phyloP scores from a whole-genome alignment of 2,329 filamentous ascomycete genomes.

The Cordyceps cicadae region DNA sequence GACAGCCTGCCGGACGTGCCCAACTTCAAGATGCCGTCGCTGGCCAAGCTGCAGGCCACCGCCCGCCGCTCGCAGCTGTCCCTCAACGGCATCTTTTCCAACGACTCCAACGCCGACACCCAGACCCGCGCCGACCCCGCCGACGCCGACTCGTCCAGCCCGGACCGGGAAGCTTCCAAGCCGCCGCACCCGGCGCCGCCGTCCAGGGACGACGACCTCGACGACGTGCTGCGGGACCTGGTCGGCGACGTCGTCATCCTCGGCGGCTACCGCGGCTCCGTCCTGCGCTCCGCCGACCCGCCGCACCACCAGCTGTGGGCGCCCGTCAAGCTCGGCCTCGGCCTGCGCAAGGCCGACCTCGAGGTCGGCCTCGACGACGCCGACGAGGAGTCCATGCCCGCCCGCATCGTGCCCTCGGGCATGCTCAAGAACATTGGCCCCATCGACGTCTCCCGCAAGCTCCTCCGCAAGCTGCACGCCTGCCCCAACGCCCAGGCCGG shows the following conservation, averaged over 20 bases:
- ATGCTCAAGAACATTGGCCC: slow-evolving; percentile 90
- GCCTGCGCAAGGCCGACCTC: slow-evolving; percentile 83
- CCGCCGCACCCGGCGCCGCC: neutral
- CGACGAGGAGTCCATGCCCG: slow-evolving; percentile 75
- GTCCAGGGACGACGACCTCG: slow-evolving; percentile 29
- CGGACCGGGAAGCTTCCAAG: neutral
- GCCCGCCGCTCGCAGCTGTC: slow-evolving; percentile 25
- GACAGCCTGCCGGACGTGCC: slow-evolving; percentile 77
- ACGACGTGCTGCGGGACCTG: slow-evolving; percentile 55
- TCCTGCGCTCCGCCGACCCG: slow-evolving; percentile 75
- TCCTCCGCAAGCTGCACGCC: slow-evolving; percentile 69
- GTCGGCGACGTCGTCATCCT: slow-evolving; percentile 82
- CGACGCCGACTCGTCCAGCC: slow-evolving; percentile 12
- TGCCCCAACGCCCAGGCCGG: slow-evolving; percentile 66
- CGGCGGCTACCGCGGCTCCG: slow-evolving; percentile 82
- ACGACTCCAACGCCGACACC: slow-evolving; percentile 16
- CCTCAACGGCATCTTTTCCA: slow-evolving; percentile 23
- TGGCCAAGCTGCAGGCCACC: slow-evolving; percentile 43
- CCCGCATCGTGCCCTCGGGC: slow-evolving; percentile 75
- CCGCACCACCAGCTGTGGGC: slow-evolving; percentile 89
- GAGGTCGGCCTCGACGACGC: slow-evolving; percentile 75
- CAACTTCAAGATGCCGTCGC: slow-evolving; percentile 59
- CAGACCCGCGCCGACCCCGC: slow-evolving; percentile 8
- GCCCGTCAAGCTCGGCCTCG: slow-evolving; percentile 84
- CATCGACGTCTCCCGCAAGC: slow-evolving; percentile 75